Evolutionary conservation across 1,139 yeast genomes (phyloP), one percentile per base, ranked within the genome.

Genomic region (Taphrina betulina): DNA sequence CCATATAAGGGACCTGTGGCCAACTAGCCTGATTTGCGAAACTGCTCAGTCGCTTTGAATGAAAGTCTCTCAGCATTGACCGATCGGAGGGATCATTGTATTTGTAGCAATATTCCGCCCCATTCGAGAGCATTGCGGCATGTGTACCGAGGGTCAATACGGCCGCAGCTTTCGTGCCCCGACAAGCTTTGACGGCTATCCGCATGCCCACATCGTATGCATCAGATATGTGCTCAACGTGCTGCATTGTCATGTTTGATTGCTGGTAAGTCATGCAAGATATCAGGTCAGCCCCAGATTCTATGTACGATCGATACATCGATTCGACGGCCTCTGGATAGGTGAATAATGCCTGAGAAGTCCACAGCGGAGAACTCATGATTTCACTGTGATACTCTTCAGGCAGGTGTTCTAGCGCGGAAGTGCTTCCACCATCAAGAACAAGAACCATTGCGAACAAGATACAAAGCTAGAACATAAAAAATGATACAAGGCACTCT

Each of bases 181-280:
- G 29, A 33, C 54, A 50, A 22, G 44, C 40, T 12, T 33, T 17
- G 1, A 33, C 12, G 23, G 46, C 46, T 5, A 24, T 20, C 20
- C 45, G 38, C 54, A 50, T 50, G 19, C 54, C 54, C 3, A 34
- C 33, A 22, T 50, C 46, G 17, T 42, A 50, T 16, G 44, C 46
- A 29, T 40, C 41, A n/a, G 44, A 37, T 1, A n/a, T 7, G 22
- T 20, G 20, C 3, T 23, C 16, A 3, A 40, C 40, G 29, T 50
- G 54, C 40, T 22, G 19, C 54, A 50, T 50, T 5, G 54, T 50
- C 33, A 31, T 3, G 19, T 31, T 12, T 10, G 54, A 50, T 26
- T 50, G 54, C 26, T 50, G 54, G 17, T 50, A 50, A n/a, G 54
- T 50, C 54, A 50, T 50, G 40, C 54, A 50, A 5, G 54, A 50